Evolutionary conservation across 2,329 filamentous ascomycete genomes (phyloP).

Genomic region (Coccinonectria pachysandricola): DNA sequence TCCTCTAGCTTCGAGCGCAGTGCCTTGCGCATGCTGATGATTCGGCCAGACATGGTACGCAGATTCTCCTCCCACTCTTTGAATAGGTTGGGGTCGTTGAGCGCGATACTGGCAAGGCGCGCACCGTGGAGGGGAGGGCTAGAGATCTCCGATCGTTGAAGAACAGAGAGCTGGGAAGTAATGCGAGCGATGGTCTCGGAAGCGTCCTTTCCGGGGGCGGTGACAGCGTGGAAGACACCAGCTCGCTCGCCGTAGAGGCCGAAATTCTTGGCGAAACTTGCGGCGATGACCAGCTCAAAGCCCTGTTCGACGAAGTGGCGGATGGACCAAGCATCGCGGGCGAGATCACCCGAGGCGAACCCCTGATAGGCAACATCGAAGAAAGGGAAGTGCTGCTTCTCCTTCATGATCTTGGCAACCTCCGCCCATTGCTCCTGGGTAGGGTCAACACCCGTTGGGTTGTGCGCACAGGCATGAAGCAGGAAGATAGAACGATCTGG

Average conservation of each 20-base stretch:
- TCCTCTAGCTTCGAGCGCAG: conserved; percentile 74
- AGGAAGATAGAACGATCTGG: conserved; percentile 77
- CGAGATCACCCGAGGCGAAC: conserved; percentile 85
- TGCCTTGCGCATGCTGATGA: conserved; percentile 79
- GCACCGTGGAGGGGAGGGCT: conserved; percentile 95
- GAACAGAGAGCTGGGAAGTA: conserved; percentile 78
- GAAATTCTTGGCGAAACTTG: conserved; percentile 97
- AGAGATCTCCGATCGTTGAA: conserved; percentile 94
- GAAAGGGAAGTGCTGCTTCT: conserved; percentile 87
- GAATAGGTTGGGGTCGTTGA: conserved; percentile 77
- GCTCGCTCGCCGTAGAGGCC: conserved; percentile 94
- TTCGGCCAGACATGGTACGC: conserved; percentile 87
- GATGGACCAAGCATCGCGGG: conserved; percentile 80
- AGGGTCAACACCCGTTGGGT: conserved; percentile 94
- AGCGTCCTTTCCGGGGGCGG: conserved; percentile 59
- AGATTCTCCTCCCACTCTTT: conserved; percentile 89
- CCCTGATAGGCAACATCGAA: conserved; percentile 98
- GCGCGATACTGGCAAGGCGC: conserved; percentile 70
- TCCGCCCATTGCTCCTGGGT: conserved; percentile 91
- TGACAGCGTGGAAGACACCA: conserved; percentile 91
- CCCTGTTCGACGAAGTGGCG: conserved; percentile 89
- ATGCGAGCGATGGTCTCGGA: conserved; percentile 53
- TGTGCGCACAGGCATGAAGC: conserved; percentile 93
- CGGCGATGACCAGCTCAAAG: conserved; percentile 78
- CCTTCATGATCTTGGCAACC: conserved; percentile 65